Conservation (phyloP, 2,329 filamentous ascomycete genomes). For the Pseudogymnoascus sp. region DNA sequence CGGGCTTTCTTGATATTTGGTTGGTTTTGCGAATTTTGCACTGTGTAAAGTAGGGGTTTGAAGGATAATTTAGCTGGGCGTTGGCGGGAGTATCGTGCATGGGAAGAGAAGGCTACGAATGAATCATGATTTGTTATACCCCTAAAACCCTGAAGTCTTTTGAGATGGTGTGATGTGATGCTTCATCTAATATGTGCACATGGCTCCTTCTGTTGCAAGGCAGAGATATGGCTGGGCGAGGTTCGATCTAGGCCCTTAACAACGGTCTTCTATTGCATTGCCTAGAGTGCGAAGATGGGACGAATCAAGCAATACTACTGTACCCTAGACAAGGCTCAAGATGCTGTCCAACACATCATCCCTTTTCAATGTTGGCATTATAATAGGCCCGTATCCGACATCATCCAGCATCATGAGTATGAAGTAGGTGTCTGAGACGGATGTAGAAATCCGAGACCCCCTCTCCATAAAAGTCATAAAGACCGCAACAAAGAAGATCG, state of each 20-base stretch:
- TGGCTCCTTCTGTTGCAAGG: neutral
- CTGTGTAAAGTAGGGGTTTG: neutral
- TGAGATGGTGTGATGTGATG: neutral
- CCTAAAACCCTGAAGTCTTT: neutral
- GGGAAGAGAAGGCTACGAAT: slow-evolving; percentile 5
- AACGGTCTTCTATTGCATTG: neutral
- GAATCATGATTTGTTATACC: slow-evolving; percentile 3
- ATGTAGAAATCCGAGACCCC: neutral
- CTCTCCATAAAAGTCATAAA: neutral
- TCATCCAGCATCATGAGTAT: neutral
- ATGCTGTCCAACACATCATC: neutral
- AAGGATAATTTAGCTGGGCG: slow-evolving; percentile 5
- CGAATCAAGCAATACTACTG: neutral
- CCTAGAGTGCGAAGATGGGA: neutral
- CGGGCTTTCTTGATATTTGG: neutral
- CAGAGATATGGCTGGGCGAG: neutral
- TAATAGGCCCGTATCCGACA: neutral
- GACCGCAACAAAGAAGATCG: neutral
- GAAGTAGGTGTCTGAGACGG: neutral
- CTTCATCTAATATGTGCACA: neutral
- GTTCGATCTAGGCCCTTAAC: neutral
- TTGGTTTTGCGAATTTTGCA: neutral
- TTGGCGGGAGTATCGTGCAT: slow-evolving; percentile 1
- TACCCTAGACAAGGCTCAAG: neutral
- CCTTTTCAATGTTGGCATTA: neutral